Evolutionary conservation across 805 yeast species (phyloP).

Genomic region (Torulaspora delbrueckii): DNA sequence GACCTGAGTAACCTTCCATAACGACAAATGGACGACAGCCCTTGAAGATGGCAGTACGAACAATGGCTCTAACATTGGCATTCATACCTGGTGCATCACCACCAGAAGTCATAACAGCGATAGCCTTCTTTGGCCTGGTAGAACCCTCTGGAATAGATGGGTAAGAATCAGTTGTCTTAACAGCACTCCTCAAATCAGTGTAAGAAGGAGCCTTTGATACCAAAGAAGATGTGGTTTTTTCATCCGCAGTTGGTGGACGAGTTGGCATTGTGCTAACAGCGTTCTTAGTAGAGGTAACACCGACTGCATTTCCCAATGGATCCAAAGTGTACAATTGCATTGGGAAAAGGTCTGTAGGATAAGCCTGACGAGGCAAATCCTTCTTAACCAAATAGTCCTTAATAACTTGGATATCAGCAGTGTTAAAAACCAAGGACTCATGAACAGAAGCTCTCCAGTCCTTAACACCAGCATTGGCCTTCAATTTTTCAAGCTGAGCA

Average conservation of each 20-base stretch:
- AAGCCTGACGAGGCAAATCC: constrained; percentile 44
- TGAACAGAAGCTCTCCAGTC: constrained; percentile 48
- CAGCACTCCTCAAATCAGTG: constrained; percentile 10
- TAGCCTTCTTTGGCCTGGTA: constrained; percentile 38
- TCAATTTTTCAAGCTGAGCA: constrained; percentile 8
- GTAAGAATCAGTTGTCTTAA: constrained; percentile 4
- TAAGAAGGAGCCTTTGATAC: constrained; percentile 12
- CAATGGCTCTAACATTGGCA: constrained; percentile 65
- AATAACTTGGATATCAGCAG: constrained; percentile 25
- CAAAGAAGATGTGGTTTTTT: constrained; percentile 13
- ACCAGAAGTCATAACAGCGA: constrained; percentile 72
- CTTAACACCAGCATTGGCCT: constrained; percentile 17
- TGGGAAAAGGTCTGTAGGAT: constrained; percentile 70
- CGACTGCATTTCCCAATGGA: constrained; percentile 74
- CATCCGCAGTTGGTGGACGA: constrained; percentile 11
- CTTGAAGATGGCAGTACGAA: constrained; percentile 55
- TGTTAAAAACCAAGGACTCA: constrained; percentile 33
- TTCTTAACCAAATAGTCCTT: constrained; percentile 23
- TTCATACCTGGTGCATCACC: constrained; percentile 79
- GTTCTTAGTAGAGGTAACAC: constrained; percentile 60
- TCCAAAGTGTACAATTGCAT: constrained; percentile 68
- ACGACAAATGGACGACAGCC: constrained; percentile 62
- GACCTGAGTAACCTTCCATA: constrained; percentile 68
- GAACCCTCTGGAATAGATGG: constrained; percentile 7
- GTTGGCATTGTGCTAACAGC: constrained; percentile 44